Percentiles rank a stretch among this genome's conserved stretches.
Evolutionary conservation across 768 basidiomycete genomes (phyloP).

Genomic region (Mycena polygramma): DNA sequence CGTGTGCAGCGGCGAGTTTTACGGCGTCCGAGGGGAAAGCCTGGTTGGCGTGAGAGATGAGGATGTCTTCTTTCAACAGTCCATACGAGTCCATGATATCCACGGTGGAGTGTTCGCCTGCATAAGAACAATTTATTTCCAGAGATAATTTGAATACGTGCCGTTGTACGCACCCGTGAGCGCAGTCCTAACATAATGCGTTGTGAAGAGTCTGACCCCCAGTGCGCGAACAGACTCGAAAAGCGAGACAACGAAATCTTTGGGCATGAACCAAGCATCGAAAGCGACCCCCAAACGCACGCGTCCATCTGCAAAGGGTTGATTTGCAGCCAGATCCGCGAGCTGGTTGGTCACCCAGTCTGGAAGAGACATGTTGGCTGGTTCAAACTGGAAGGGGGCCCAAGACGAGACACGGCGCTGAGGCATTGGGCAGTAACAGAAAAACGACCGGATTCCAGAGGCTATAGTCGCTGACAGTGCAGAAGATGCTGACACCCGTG

Average conservation of each 20-base stretch:
- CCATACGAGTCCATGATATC: slow-evolving; percentile 24
- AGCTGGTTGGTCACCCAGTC: slow-evolving; percentile 24
- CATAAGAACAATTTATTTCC: no score
- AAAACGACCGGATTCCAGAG: slow-evolving; percentile 35
- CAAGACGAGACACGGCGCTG: not conserved
- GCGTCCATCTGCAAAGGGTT: slow-evolving; percentile 35
- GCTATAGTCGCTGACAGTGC: slow-evolving; percentile 27
- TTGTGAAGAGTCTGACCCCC: slow-evolving; percentile 31
- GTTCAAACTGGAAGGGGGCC: slow-evolving; percentile 18
- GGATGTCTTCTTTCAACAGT: slow-evolving; percentile 30
- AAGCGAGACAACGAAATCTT: slow-evolving; percentile 17
- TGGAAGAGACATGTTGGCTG: not conserved
- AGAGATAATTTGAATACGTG: no score
- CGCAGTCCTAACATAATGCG: slow-evolving; percentile 22
- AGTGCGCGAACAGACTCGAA: slow-evolving; percentile 15
- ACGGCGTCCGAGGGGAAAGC: slow-evolving; percentile 22
- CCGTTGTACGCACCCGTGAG: slow-evolving; percentile 18
- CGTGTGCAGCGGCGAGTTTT: slow-evolving; percentile 17
- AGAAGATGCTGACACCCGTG: slow-evolving; percentile 8
- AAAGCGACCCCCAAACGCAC: slow-evolving; percentile 32
- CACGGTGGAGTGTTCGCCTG: slow-evolving; percentile 26
- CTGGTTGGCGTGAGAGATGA: slow-evolving; percentile 30
- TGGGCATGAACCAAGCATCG: slow-evolving; percentile 27
- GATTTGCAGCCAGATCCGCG: slow-evolving; percentile 28
- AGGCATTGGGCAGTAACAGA: slow-evolving; percentile 23